Evolutionary conservation across 2,329 filamentous ascomycete species (phyloP).

Genomic region (Pestalotiopsis sp.): DNA sequence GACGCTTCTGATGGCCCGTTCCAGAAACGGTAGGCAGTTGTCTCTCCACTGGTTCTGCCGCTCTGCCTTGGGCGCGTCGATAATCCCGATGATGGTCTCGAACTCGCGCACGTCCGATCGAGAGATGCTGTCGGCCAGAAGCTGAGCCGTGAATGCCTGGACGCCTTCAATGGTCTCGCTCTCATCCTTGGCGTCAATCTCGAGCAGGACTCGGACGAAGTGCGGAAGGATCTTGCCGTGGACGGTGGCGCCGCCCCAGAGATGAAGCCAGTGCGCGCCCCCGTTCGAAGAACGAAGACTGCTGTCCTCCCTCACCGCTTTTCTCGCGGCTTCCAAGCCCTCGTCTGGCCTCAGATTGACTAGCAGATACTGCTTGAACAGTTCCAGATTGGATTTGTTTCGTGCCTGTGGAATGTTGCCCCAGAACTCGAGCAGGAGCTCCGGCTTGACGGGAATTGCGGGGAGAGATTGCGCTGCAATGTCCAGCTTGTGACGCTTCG

Average conservation of each 20-base stretch:
- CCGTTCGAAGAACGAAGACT: conserved; percentile 29
- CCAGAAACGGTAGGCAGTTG: conserved; percentile 25
- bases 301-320: conserved; percentile 22
- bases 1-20: conserved; percentile 19
- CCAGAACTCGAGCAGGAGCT: conserved; percentile 18
- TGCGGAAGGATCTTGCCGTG: background rate
- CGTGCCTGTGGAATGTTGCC: conserved; percentile 16
- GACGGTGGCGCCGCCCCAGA: conserved; percentile 11
- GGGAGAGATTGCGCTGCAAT: conserved; percentile 26
- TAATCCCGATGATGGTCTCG: background rate
- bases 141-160: background rate
- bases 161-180: background rate
- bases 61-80: background rate
- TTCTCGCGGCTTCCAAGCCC: conserved; percentile 24
- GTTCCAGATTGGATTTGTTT: conserved; percentile 19
- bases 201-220: conserved; percentile 6
- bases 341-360: conserved; percentile 26
- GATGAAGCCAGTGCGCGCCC: conserved; percentile 35
- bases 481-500: conserved; percentile 29
- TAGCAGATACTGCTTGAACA: conserved; percentile 21
- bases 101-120: background rate
- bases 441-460: conserved; percentile 22
- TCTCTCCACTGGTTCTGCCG: background rate
- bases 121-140: background rate
- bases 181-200: conserved; percentile 2